phyloP scores from a whole-genome alignment of 2,329 filamentous ascomycete species.

The Cladosporium sp. region DNA sequence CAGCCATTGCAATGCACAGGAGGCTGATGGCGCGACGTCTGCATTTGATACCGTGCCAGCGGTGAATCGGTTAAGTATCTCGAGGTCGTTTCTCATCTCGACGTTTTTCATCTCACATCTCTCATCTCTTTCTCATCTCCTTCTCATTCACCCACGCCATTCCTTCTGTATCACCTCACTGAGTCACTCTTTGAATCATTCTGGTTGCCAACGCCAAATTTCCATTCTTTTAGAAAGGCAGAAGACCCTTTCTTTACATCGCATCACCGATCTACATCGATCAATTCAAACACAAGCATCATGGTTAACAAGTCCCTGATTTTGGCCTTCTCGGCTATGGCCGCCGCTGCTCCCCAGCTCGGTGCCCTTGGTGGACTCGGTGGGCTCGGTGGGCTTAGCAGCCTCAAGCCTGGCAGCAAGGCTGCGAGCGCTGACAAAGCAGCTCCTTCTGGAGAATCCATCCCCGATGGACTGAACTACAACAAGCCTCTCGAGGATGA shows the following conservation, averaged over 20 bases:
- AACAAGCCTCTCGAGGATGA: constrained; percentile 17
- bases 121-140: constrained; percentile 12
- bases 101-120: constrained; percentile 11
- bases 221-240: constrained; percentile 3
- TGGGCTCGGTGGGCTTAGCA: background rate
- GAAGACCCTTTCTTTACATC: background rate
- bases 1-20: background rate
- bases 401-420: background rate
- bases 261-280: constrained; percentile 6
- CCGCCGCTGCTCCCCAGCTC: constrained; percentile 11
- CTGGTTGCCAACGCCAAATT: constrained; percentile 8
- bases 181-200: constrained; percentile 2
- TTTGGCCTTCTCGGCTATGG: constrained; percentile 14
- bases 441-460: background rate
- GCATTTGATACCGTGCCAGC: constrained; percentile 11
- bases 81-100: constrained; percentile 8
- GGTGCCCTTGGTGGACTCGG: background rate
- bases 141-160: constrained; percentile 6
- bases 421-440: background rate
- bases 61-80: constrained; percentile 10
- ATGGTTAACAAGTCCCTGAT: constrained; percentile 13
- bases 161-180: background rate
- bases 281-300: background rate
- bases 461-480: constrained; percentile 15
- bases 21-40: background rate